Percentiles rank a stretch among this genome's conserved stretches.
These are phyloP conservation scores for Trametes maxima DNA, from an alignment of 768 basidiomycete genomes.

Conservation along the genomic window DNA sequence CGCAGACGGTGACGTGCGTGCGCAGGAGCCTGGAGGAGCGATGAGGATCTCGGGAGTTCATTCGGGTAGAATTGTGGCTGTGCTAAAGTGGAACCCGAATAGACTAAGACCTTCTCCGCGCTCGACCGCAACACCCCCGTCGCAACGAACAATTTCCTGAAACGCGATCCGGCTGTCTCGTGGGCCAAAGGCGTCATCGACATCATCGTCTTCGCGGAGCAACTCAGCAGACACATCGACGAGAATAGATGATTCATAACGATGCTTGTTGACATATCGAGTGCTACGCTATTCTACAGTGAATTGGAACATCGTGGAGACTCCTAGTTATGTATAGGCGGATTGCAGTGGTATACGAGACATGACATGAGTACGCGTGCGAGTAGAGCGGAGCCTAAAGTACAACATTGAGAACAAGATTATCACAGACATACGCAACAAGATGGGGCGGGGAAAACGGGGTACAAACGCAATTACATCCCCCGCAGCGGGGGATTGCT, in stretches of 20 bases:
- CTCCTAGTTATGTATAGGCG: neutral
- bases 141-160: slow-evolving; percentile 13
- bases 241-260: neutral
- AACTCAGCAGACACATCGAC: neutral
- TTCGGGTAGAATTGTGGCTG: slow-evolving; percentile 8
- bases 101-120: slow-evolving; percentile 7
- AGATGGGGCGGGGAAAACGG: neutral
- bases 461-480: neutral
- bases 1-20: neutral
- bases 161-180: neutral
- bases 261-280: slow-evolving; percentile 5
- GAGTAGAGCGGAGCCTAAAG: neutral
- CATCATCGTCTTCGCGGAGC: too few species aligned
- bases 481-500: too few species aligned
- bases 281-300: neutral
- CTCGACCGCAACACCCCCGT: slow-evolving; percentile 8
- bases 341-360: neutral
- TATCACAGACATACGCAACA: neutral
- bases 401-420: neutral
- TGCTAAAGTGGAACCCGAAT: slow-evolving; percentile 7
- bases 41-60: slow-evolving; percentile 5
- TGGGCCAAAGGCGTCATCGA: neutral
- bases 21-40: neutral
- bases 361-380: slow-evolving; percentile 2
- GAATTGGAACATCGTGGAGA: neutral